Conservation (phyloP, 352 stramenopile genomes). For the Globisporangium solare region DNA sequence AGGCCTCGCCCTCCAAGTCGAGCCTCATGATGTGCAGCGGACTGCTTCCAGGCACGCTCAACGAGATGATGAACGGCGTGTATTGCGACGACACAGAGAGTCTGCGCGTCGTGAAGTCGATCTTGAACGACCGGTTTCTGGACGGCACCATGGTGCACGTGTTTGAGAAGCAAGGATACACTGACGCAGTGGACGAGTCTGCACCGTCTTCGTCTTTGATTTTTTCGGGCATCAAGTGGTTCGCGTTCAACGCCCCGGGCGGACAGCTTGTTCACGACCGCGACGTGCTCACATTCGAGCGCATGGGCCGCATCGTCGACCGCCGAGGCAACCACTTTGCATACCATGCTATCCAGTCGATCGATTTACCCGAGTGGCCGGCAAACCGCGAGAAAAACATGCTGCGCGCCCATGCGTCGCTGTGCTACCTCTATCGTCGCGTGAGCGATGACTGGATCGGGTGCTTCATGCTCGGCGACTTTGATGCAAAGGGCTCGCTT, state of each 20-base stretch:
- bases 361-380: conserved; percentile 53
- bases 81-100: conserved; percentile 54
- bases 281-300: conserved; percentile 50
- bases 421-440: conserved; percentile 64
- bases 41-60: conserved; percentile 45
- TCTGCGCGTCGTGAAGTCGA: conserved; percentile 36
- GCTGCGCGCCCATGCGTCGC: conserved; percentile 33
- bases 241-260: conserved; percentile 40
- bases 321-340: conserved; percentile 46
- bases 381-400: conserved; percentile 26
- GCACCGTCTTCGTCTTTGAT: conserved; percentile 18
- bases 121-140: conserved; percentile 44
- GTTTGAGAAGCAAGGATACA: conserved; percentile 26
- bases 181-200: conserved; percentile 28
- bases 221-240: conserved; percentile 65
- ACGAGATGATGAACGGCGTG: conserved; percentile 46
- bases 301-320: conserved; percentile 61
- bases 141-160: conserved; percentile 55
- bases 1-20: conserved; percentile 21
- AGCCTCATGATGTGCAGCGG: conserved; percentile 53
- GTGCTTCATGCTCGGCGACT: conserved; percentile 55
- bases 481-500: conserved; percentile 32
- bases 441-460: conserved; percentile 45
- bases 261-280: conserved; percentile 45
- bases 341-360: conserved; percentile 53